Conservation (phyloP, 2,329 filamentous ascomycete species). For the Dactylellina leptospora region DNA sequence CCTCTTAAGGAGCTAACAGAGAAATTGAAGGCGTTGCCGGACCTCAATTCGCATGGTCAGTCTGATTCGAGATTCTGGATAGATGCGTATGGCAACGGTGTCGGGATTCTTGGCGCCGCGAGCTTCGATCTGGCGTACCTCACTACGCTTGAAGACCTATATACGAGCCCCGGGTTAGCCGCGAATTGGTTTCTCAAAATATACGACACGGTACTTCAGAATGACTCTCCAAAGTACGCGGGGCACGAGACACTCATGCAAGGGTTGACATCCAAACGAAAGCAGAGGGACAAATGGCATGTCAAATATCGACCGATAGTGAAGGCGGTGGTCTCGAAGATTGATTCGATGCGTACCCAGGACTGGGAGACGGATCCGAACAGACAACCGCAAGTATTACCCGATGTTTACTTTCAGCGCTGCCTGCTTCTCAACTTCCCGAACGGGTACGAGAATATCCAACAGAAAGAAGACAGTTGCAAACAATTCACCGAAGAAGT, state of each 20-base stretch:
- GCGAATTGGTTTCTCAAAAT: neutral
- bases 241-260: neutral
- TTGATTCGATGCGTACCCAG: neutral
- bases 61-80: neutral
- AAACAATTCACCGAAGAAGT: conserved; percentile 1
- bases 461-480: neutral
- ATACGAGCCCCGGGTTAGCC: neutral
- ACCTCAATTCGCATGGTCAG: neutral
- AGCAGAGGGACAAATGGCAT: neutral
- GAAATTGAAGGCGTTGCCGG: neutral
- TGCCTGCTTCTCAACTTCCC: neutral
- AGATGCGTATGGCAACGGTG: neutral
- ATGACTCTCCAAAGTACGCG: neutral
- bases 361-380: conserved; percentile 11
- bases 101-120: neutral
- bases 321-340: neutral
- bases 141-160: neutral
- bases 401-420: neutral
- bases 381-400: neutral
- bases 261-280: neutral
- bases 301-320: neutral
- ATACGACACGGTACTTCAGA: neutral
- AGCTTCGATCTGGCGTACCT: neutral
- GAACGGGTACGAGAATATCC: neutral
- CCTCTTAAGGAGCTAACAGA: neutral